These are phyloP conservation scores for Aspergillus panamensis DNA, from an alignment of 495 filamentous ascomycete species.

Conservation along the genomic window DNA sequence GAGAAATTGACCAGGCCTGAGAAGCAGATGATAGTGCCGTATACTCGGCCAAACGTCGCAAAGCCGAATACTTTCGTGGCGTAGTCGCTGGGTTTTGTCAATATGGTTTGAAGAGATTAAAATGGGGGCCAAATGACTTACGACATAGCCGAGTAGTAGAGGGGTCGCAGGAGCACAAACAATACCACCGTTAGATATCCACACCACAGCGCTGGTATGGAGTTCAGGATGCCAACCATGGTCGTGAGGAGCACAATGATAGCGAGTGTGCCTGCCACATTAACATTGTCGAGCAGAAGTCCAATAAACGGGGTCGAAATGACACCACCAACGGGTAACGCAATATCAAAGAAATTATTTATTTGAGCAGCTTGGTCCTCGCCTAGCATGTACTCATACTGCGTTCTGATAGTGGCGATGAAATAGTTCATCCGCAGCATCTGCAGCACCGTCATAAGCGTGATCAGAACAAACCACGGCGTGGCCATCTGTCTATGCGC, in stretches of 20 bases:
- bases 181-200: slow-evolving; percentile 74
- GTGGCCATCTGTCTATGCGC: slow-evolving; percentile 72
- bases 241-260: slow-evolving; percentile 72
- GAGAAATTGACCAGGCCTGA: slow-evolving; percentile 82
- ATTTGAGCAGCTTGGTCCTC: slow-evolving; percentile 60
- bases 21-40: slow-evolving; percentile 86
- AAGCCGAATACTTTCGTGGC: slow-evolving; percentile 94
- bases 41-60: slow-evolving; percentile 87
- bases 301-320: slow-evolving; percentile 84
- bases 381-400: slow-evolving; percentile 75
- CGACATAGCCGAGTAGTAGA: slow-evolving; percentile 53
- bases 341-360: slow-evolving; percentile 89
- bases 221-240: slow-evolving; percentile 71
- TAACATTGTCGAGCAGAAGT: slow-evolving; percentile 63
- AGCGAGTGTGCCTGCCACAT: slow-evolving; percentile 64
- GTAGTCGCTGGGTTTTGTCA: slow-evolving; percentile 60
- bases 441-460: slow-evolving; percentile 87
- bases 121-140: slow-evolving; percentile 31
- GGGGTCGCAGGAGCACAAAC: slow-evolving; percentile 58
- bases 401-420: slow-evolving; percentile 81
- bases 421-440: slow-evolving; percentile 98
- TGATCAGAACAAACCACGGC: slow-evolving; percentile 90
- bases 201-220: slow-evolving; percentile 66
- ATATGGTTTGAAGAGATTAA: too few species aligned
- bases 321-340: slow-evolving; percentile 80